These are phyloP conservation scores for Aspergillus viridinutans DNA, from an alignment of 2,329 filamentous ascomycete genomes.

Conservation along the genomic window DNA sequence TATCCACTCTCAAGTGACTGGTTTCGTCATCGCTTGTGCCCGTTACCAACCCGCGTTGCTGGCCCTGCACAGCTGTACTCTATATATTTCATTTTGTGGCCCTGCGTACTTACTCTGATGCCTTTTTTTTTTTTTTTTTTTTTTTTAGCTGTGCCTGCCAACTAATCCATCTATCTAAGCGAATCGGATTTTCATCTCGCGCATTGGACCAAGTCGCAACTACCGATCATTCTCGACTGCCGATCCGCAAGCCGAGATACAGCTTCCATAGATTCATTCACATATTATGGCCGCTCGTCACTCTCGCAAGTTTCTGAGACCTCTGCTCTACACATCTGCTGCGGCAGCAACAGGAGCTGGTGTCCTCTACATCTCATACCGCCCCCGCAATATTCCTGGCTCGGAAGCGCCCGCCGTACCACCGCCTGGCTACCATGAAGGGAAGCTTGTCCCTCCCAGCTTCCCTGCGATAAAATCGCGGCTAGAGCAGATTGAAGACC, in stretches of 20 bases:
- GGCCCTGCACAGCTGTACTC: neutral
- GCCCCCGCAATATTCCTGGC: conserved; percentile 61
- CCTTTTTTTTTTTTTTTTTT: neutral
- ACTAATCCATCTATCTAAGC: neutral
- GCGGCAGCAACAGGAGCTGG: conserved; percentile 52
- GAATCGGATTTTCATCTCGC: neutral
- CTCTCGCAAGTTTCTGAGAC: conserved; percentile 50
- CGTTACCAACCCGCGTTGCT: neutral
- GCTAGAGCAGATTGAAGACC: conserved; percentile 49
- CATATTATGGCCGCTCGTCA: conserved; percentile 37
- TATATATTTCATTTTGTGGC: neutral
- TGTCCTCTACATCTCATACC: conserved; percentile 58
- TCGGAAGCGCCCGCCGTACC: conserved; percentile 59
- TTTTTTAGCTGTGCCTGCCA: neutral
- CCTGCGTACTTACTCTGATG: neutral
- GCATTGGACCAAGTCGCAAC: too few species aligned
- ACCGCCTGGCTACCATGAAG: conserved; percentile 59
- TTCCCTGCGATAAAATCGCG: conserved; percentile 50
- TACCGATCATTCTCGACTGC: neutral
- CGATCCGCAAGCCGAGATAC: neutral
- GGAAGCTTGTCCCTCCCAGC: conserved; percentile 51
- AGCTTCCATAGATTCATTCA: neutral
- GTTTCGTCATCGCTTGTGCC: neutral
- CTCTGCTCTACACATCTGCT: conserved; percentile 56
- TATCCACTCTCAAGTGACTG: neutral